Evolutionary conservation across 1,284 basidiomycete genomes (phyloP).

Genomic region (Inonotus obliquus): DNA sequence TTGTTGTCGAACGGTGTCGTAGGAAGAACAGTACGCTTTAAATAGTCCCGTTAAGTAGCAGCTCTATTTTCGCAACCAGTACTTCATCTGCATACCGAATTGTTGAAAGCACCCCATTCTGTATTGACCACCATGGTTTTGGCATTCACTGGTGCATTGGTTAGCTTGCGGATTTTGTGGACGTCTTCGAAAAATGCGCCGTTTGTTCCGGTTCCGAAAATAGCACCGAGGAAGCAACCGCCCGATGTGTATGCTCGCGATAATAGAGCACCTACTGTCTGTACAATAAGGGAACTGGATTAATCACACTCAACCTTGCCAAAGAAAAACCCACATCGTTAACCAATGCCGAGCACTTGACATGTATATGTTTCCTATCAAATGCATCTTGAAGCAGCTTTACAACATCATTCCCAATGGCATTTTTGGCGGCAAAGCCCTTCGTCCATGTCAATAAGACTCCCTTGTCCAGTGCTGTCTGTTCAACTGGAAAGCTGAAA

Average conservation of each 20-base stretch:
- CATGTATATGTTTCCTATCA: slow-evolving; percentile 90
- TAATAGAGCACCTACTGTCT: slow-evolving; percentile 94
- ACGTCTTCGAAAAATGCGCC: slow-evolving; percentile 94
- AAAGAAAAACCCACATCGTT: slow-evolving; percentile 73
- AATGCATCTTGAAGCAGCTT: slow-evolving; percentile 91
- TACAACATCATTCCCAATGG: slow-evolving; percentile 90
- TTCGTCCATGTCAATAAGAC: slow-evolving; percentile 97
- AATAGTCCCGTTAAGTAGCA: background rate
- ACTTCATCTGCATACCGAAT: slow-evolving; percentile 46
- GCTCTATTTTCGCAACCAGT: slow-evolving; percentile 3
- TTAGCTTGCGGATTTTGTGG: slow-evolving; percentile 80
- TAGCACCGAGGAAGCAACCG: slow-evolving; percentile 79
- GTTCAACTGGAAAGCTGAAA: slow-evolving; percentile 97
- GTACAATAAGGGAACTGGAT: background rate
- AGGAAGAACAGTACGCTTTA: slow-evolving; percentile 78
- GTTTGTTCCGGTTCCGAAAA: slow-evolving; percentile 98
- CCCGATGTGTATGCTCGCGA: slow-evolving; percentile 91
- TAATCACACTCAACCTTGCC: slow-evolving; percentile 14
- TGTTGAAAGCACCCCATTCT: slow-evolving; percentile 97
- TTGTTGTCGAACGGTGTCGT: slow-evolving; percentile 92
- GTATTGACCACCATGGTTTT: slow-evolving; percentile 94
- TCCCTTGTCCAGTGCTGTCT: slow-evolving; percentile 87
- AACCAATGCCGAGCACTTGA: slow-evolving; percentile 90
- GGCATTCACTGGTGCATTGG: slow-evolving; percentile 54
- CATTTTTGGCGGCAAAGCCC: slow-evolving; percentile 88